Base-by-base conservation (phyloP, 768 basidiomycete genomes). In the Tulasnella sp. region DNA sequence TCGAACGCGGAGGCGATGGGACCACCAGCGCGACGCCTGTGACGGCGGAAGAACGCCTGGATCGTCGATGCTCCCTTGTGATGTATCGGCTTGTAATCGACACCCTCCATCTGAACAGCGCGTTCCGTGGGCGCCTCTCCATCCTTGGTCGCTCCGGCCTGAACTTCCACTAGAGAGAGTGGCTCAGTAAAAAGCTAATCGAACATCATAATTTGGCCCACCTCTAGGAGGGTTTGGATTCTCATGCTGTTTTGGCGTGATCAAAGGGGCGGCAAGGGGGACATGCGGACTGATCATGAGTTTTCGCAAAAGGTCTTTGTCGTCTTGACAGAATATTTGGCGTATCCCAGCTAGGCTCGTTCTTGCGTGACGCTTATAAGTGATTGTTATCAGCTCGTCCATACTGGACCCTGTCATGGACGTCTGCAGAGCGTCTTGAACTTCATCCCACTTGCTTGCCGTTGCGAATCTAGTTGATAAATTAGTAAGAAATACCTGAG, bases 1-100 rank as follows among this genome's bases (percentile, higher is more conserved):
- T 75, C 41, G 37, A 75, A 42, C 1, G 46, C 40, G 4, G 11
- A 24, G 14, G 73, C 73, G 5, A 69, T 69, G 24, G 73, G 73
- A 28, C 73, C 73, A 24, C 73, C 73, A 22, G 28, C 40, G 7
- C 73, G 73, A 8, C 46, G 40, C 11, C 73, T 28, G 73, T 75
- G 46, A 44, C 73, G 73, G 16, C 73, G 73, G 73, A 75, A 75
- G 37, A 41, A 75, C 8, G 73, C 73, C 22, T 75, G 73, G 37
- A 75, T 75, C 18, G 28, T n/a, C 5, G 41, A 42, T 18, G 73
- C 73, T 24, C 40, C 22, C 73, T 75, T 41, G 8, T 28, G 41
- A 42, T 75, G 41, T 16, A 42, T 28, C 11, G 73, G 73, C 40
- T 41, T 75, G 20, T 48, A 75, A 9, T 41, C 73, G 28, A 75